phyloP scores from a whole-genome alignment of 2,329 filamentous ascomycete genomes.

The Curvularia lunata region DNA sequence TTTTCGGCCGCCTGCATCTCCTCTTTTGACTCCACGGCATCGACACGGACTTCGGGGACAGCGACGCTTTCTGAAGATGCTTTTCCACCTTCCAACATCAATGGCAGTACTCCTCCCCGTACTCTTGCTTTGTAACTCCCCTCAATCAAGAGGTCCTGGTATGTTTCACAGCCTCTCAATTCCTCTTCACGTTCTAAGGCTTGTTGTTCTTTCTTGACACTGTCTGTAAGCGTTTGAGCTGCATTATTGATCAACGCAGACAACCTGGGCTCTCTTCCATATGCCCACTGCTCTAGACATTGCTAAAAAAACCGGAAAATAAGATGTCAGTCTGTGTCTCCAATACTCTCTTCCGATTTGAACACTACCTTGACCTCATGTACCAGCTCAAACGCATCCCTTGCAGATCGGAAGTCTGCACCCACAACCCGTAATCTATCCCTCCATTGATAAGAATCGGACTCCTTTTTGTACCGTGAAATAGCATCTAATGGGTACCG shows the following conservation, averaged over 20 bases:
- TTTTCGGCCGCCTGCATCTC: not conserved
- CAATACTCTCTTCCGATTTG: not conserved
- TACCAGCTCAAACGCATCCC: constrained; percentile 13
- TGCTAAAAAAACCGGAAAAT: not conserved
- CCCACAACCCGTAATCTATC: constrained; percentile 12
- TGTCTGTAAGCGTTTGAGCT: constrained; percentile 24
- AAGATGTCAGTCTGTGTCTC: not conserved
- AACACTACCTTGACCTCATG: constrained; percentile 9
- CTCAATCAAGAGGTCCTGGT: constrained; percentile 5
- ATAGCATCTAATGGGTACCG: constrained; percentile 19
- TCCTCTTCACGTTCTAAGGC: constrained; percentile 8
- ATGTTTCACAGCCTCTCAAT: not conserved
- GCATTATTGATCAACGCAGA: constrained; percentile 18
- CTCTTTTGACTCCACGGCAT: not conserved
- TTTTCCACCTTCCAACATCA: constrained; percentile 2
- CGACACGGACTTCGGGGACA: not conserved
- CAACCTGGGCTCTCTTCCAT: constrained; percentile 10
- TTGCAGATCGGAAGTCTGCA: constrained; percentile 17
- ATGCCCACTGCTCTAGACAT: constrained; percentile 10
- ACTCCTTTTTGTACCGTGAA: constrained; percentile 13
- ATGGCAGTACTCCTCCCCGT: constrained; percentile 6
- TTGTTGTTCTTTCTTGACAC: constrained; percentile 14
- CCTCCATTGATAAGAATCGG: constrained; percentile 8
- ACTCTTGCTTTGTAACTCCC: constrained; percentile 14
- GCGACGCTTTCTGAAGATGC: not conserved